Evolutionary conservation across 2,329 filamentous ascomycete genomes (phyloP), one percentile per base, ranked within the genome.

Genomic region (Xylaria digitata): DNA sequence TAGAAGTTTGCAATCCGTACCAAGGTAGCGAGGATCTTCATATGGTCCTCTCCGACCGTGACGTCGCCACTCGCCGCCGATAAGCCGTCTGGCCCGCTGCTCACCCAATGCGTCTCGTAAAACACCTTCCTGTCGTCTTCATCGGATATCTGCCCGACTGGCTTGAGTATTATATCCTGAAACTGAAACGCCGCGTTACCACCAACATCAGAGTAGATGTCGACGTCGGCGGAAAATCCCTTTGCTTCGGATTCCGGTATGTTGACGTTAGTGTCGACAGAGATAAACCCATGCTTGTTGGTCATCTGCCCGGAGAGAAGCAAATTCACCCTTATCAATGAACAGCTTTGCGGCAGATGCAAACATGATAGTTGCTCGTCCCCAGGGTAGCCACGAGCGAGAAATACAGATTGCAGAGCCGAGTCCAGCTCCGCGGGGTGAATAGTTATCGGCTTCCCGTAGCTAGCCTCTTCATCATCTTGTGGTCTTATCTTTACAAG

Each of bases 1-100:
- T 67, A 72, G 53, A 61, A 72, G 11, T 6, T 53, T 5, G 54
- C 48, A n/a, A 61, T 61, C 34, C 58, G 23, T 45, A 45, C 48
- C 9, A 61, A 34, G 17, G 53, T 15, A n/a, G n/a, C n/a, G n/a
- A n/a, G n/a, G n/a, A n/a, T n/a, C n/a, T n/a, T n/a, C n/a, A n/a
- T n/a, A n/a, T n/a, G n/a, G 11, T 19, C 19, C 3, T 42, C 53
- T 15, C 37, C 30, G 8, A 21, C 58, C 8, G 37, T 26, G 40
- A 59, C 17, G 7, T 43, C 54, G 5, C 26, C 40, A 23, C 37
- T 34, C 23, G 58, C 58, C 5, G 58, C 46, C 11, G 30, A 23
- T 23, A 11, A 21, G 8, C 61, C 50, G 15, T 55, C 32, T n/a
- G 55, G 43, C 40, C 49, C n/a, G 4, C 21, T 30, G 6, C 17